Evolutionary conservation across 441 rosid genomes (phyloP).

Genomic region (Populus hybrid): DNA sequence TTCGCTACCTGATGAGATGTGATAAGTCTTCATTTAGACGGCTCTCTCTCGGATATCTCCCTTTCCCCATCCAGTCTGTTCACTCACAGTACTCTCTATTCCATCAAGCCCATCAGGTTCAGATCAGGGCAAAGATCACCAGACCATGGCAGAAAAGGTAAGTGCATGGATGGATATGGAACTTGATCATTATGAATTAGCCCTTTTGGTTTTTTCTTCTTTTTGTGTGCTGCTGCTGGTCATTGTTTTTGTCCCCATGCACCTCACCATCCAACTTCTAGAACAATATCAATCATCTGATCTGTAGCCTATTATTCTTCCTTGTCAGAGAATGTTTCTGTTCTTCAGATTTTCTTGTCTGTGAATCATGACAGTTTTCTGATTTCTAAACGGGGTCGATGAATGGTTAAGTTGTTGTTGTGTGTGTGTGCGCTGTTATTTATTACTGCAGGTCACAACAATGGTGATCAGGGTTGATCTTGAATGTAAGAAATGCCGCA

Average conservation of each 20-base stretch:
- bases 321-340: neutral
- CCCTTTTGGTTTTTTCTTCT: neutral
- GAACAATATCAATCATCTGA: neutral
- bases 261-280: neutral
- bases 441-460: constrained; percentile 29
- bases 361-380: neutral
- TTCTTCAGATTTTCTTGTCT: neutral
- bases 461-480: constrained; percentile 39
- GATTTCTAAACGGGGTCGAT: neutral
- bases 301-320: neutral
- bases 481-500: constrained; percentile 37
- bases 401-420: neutral
- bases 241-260: neutral
- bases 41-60: neutral
- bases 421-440: neutral
- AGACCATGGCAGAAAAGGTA: neutral
- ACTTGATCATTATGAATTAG: neutral
- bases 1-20: neutral
- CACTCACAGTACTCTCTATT: neutral
- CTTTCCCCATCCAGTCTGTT: neutral
- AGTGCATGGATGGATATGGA: neutral
- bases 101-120: neutral
- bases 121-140: neutral
- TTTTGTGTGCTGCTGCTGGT: neutral
- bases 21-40: neutral